phyloP scores from a whole-genome alignment of 129 eudicot genomes.

The Saussurea involucrata region DNA sequence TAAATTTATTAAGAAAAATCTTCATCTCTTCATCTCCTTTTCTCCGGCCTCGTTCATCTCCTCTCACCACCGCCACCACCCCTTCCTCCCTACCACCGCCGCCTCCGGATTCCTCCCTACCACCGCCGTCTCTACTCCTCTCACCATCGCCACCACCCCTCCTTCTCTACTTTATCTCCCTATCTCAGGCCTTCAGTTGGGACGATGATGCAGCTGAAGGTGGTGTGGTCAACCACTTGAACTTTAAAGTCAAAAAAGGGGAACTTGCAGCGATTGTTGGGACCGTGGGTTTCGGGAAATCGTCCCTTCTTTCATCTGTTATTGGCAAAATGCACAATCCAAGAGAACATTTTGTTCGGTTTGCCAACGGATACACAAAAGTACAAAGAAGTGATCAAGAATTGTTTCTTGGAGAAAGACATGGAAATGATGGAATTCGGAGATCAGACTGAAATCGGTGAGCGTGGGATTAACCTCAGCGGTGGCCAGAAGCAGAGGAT shows the following conservation, averaged over 20 bases:
- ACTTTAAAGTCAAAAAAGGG: conserved; percentile 53
- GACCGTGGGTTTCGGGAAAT: conserved; percentile 84
- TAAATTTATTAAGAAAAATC: no score
- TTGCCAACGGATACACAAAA: conserved; percentile 58
- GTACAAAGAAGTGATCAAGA: conserved; percentile 56
- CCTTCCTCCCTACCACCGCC: no score
- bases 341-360: conserved; percentile 77
- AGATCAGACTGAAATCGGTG: conserved; percentile 73
- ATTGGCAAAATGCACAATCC: conserved; percentile 79
- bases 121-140: no score
- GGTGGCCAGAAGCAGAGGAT: conserved; percentile 64
- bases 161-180: no score
- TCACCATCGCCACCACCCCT: no score
- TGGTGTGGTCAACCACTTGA: conserved; percentile 39
- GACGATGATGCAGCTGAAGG: conserved; percentile 53
- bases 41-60: no score
- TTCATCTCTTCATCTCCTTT: no score
- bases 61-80: no score
- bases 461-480: conserved; percentile 57
- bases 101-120: no score
- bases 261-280: conserved; percentile 77
- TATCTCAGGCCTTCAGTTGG: conserved; percentile 90
- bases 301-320: conserved; percentile 57
- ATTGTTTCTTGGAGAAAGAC: conserved; percentile 84
- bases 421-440: conserved; percentile 90